These are phyloP conservation scores for Trifolium pratense DNA, from an alignment of 306 rosid species.

Conservation along the genomic window DNA sequence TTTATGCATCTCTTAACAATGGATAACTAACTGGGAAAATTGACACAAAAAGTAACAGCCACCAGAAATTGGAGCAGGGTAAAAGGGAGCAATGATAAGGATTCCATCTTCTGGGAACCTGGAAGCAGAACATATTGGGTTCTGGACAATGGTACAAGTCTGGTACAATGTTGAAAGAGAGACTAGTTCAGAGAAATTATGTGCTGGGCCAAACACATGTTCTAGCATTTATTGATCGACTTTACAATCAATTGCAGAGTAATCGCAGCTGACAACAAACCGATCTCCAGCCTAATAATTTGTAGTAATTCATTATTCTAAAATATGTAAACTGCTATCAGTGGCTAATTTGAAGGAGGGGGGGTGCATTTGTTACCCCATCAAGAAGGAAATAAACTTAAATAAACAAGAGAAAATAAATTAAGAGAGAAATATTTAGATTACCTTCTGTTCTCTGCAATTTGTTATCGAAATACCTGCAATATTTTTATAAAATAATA, in stretches of 20 bases:
- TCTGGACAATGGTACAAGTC: not conserved
- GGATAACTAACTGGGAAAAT: not conserved
- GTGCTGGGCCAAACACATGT: not conserved
- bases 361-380: not conserved
- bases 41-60: not conserved
- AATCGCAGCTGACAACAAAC: slow-evolving; percentile 7
- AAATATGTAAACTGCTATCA: not conserved
- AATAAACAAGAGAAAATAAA: slow-evolving; percentile 21
- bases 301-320: not conserved
- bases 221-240: not conserved
- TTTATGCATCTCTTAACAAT: not conserved
- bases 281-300: not conserved
- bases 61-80: slow-evolving; percentile 10
- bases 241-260: not conserved
- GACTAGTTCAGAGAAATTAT: not conserved
- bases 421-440: slow-evolving; percentile 23
- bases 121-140: slow-evolving; percentile 1
- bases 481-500: slow-evolving; percentile 20
- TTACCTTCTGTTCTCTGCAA: slow-evolving; percentile 81
- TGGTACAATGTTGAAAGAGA: not conserved
- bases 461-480: slow-evolving; percentile 67
- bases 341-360: not conserved
- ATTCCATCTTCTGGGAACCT: slow-evolving; percentile 18
- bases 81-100: not conserved
- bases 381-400: not conserved